These are phyloP conservation scores for Helotiales sp. DNA, from an alignment of 2,329 filamentous ascomycete genomes.

Conservation along the genomic window DNA sequence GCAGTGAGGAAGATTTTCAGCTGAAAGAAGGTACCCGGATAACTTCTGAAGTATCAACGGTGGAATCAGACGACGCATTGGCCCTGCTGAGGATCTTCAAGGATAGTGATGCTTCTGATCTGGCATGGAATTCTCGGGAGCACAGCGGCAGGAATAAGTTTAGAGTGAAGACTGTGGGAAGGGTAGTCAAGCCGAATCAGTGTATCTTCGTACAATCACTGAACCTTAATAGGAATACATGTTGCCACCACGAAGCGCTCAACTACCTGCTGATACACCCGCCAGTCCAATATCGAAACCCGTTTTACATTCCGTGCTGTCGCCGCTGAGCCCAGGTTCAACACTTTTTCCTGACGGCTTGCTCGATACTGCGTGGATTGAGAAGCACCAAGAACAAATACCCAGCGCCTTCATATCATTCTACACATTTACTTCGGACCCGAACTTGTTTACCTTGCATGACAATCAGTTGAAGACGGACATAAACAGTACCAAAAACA, in stretches of 20 bases:
- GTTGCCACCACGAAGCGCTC: conserved; percentile 62
- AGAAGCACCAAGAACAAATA: conserved; percentile 85
- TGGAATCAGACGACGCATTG: conserved; percentile 69
- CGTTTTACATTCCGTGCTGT: conserved; percentile 87
- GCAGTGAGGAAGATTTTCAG: conserved; percentile 46
- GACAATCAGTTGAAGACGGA: conserved; percentile 90
- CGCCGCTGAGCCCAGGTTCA: conserved; percentile 83
- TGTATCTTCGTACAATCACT: conserved; percentile 35
- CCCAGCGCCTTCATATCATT: conserved; percentile 83
- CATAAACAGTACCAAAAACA: conserved; percentile 76
- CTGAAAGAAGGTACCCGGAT: conserved; percentile 52
- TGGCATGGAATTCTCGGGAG: conserved; percentile 70
- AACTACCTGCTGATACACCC: conserved; percentile 54
- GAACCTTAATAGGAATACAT: conserved; percentile 51
- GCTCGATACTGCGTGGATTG: conserved; percentile 80
- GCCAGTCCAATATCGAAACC: conserved; percentile 51
- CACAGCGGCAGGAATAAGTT: conserved; percentile 59
- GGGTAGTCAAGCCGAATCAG: conserved; percentile 60
- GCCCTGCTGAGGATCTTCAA: conserved; percentile 70
- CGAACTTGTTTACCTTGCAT: conserved; percentile 74
- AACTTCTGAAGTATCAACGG: conserved; percentile 70
- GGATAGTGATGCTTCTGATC: conserved; percentile 64
- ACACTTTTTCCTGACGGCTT: conserved; percentile 88
- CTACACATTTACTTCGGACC: conserved; percentile 76
- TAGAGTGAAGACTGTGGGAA: conserved; percentile 74